Base-by-base conservation (phyloP, 2,329 filamentous ascomycete genomes). In the Chaetomium olivaceum region DNA sequence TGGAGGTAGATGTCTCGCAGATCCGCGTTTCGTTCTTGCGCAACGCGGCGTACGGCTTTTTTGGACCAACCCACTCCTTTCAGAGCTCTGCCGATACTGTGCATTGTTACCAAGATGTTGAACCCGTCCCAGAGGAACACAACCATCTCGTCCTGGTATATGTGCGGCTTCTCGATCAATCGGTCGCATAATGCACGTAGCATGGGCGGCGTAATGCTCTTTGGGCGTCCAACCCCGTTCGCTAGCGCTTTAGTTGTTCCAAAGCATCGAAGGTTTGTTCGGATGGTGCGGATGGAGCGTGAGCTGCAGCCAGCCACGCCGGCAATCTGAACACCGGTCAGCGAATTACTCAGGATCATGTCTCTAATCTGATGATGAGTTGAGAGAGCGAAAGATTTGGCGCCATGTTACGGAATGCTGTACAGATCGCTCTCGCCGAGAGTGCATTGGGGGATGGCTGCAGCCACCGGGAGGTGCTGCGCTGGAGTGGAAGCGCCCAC, bases 1-100 rank as follows among this genome's bases (percentile, higher is more conserved):
- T 77, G 64, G 29, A 76, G 70, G 65, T 79, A 78, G 29, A 73
- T 69, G 63, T 79, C 76, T 71, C 73, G 72, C 55, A 79, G 69
- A 57, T 78, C 75, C 31, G 71, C 54, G 71, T 76, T 77, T 48
- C 68, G 71, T 60, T 76, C 29, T 31, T 31, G 29, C 29, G 29
- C 29, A 31, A 31, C 29, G 29, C 29, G 29, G 29, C 72, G 71
- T 25, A 70, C 57, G 19, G 61, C 68, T 67, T 79, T 67, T 43
- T 66, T 64, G 11, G 64, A 63, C 62, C 61, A 65, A 7, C 60
- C 46, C 14, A n/a, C 52, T 16, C 25, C 31, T 7, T 23, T 39
- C 43, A 69, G 27, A 50, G 39, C 57, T n/a, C 62, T 54, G 23
- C 58, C 46, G 31, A 67, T 51, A 29, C 29, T 31, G 29, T 31